Percentiles rank a stretch among this genome's conserved stretches.
Conservation (phyloP, 2,329 filamentous ascomycete genomes). For the Diaporthe citrichinensis region DNA sequence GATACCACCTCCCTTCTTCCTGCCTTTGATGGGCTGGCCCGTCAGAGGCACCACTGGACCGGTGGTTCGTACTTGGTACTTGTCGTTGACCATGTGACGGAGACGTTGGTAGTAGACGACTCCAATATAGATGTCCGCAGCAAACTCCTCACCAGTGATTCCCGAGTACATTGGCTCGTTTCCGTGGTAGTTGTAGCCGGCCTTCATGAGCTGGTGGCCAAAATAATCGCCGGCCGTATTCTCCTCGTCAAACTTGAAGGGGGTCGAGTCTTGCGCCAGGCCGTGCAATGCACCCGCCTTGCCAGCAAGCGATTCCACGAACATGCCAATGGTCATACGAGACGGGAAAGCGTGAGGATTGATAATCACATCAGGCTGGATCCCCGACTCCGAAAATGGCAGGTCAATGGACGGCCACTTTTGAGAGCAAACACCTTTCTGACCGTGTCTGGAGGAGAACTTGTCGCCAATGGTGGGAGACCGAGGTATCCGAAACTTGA, state of each 20-base stretch:
- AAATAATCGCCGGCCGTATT: slow-evolving; percentile 96
- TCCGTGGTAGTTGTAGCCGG: slow-evolving; percentile 97
- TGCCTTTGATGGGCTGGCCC: slow-evolving; percentile 96
- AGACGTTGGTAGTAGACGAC: slow-evolving; percentile 98
- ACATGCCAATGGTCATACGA: slow-evolving; percentile 99
- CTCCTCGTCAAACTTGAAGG: slow-evolving; percentile 94
- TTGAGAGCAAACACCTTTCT: slow-evolving; percentile 97
- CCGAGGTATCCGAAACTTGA: slow-evolving; percentile 93
- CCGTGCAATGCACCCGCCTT: slow-evolving; percentile 96
- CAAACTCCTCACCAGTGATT: slow-evolving; percentile 94
- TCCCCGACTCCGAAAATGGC: slow-evolving; percentile 96
- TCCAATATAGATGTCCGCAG: slow-evolving; percentile 95
- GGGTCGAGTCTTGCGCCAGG: slow-evolving; percentile 94
- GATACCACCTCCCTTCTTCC: slow-evolving; percentile 97
- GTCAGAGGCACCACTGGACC: slow-evolving; percentile 92
- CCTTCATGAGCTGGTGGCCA: slow-evolving; percentile 93
- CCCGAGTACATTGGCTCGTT: slow-evolving; percentile 99
- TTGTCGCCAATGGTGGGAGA: slow-evolving; percentile 97
- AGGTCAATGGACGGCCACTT: slow-evolving; percentile 96
- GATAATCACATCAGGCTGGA: slow-evolving; percentile 98
- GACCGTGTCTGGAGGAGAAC: slow-evolving; percentile 97
- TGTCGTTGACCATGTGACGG: slow-evolving; percentile 99
- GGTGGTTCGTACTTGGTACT: slow-evolving; percentile 97
- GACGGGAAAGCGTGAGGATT: slow-evolving; percentile 99
- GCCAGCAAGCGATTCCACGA: slow-evolving; percentile 95